phyloP scores from a whole-genome alignment of 2,329 filamentous ascomycete species.

The Pyricularia sp. region DNA sequence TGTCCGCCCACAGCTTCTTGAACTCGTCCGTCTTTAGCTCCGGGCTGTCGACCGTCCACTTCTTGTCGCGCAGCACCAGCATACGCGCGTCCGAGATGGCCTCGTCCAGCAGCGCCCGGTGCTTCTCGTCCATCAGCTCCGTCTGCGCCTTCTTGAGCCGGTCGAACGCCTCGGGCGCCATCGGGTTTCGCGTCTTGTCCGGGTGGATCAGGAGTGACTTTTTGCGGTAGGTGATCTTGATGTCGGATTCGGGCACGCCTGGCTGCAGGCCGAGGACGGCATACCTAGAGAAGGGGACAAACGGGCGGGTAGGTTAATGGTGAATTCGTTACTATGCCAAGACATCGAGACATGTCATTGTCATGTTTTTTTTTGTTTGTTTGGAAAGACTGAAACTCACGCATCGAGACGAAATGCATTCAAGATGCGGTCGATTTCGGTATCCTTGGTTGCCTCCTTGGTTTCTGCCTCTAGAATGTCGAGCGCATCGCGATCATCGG shows the following conservation, averaged over 20 bases:
- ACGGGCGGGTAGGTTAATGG: neutral
- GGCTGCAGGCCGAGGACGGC: conserved; percentile 91
- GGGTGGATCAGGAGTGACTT: conserved; percentile 99
- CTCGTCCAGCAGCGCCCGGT: conserved; percentile 76
- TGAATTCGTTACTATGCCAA: neutral
- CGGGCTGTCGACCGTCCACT: conserved; percentile 78
- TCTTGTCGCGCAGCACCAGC: conserved; percentile 86
- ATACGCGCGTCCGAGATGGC: conserved; percentile 92
- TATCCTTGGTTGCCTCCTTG: conserved; percentile 92
- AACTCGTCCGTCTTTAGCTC: conserved; percentile 80
- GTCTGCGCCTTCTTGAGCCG: conserved; percentile 90
- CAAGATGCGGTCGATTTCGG: conserved; percentile 88
- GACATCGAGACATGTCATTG: too few species aligned
- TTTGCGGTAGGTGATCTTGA: conserved; percentile 86
- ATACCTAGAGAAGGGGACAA: conserved; percentile 41
- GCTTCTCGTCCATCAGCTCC: conserved; percentile 86
- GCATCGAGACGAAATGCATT: conserved; percentile 68
- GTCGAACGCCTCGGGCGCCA: conserved; percentile 90
- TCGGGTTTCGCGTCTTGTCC: conserved; percentile 87
- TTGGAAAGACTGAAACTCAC: conserved; percentile 21
- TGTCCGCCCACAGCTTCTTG: conserved; percentile 74
- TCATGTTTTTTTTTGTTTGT: neutral
- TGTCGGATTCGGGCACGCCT: conserved; percentile 88
- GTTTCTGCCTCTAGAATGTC: conserved; percentile 71
- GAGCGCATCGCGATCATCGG: conserved; percentile 47